These are phyloP conservation scores for Kalmusia sp. DNA, from an alignment of 2,329 filamentous ascomycete species.

Conservation along the genomic window DNA sequence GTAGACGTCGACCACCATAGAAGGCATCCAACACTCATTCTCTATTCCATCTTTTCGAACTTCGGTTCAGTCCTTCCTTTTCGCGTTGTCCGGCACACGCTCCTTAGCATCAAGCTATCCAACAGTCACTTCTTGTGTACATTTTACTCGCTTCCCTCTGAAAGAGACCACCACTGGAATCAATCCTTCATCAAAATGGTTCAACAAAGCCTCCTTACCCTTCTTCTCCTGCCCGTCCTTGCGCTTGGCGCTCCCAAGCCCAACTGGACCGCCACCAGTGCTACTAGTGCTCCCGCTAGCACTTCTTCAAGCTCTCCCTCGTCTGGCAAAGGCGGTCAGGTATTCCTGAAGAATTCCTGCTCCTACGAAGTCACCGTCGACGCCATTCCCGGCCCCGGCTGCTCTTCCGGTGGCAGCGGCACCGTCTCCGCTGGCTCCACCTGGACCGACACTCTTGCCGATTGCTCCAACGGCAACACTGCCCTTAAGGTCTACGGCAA, in stretches of 20 bases:
- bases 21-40: constrained; percentile 3
- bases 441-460: constrained; percentile 9
- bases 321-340: neutral
- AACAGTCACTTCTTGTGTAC: neutral
- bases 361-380: constrained; percentile 10
- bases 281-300: neutral
- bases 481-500: constrained; percentile 11
- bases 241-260: constrained; percentile 12
- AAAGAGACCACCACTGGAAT: neutral
- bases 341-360: constrained; percentile 12
- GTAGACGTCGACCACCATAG: neutral
- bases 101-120: neutral
- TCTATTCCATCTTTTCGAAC: constrained; percentile 5
- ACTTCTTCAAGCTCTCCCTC: neutral
- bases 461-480: constrained; percentile 13
- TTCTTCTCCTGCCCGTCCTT: constrained; percentile 10
- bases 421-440: constrained; percentile 7
- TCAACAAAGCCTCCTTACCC: constrained; percentile 9
- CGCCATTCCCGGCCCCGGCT: neutral
- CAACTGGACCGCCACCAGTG: neutral
- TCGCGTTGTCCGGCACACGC: constrained; percentile 7
- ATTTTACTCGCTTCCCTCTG: neutral
- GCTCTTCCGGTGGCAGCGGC: neutral
- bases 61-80: constrained; percentile 9
- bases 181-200: constrained; percentile 16